A percentile compares a stretch with the other conserved stretches of the same genome.
Conservation (phyloP, 371 early-diverging fungal genomes). For the Circinella umbellata region DNA sequence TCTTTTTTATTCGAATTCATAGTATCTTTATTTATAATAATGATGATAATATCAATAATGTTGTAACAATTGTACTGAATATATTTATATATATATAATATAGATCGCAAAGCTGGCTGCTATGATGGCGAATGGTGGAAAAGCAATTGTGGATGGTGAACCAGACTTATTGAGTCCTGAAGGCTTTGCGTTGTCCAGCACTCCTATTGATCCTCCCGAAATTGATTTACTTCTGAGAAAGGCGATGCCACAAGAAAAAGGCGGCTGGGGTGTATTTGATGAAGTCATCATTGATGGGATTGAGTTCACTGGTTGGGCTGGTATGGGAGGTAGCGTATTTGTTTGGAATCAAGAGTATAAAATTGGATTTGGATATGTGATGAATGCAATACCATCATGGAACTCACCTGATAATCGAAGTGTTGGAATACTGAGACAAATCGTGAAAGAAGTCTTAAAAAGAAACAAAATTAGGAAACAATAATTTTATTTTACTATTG, state of each 20-base stretch:
- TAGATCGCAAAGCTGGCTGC: conserved; percentile 68
- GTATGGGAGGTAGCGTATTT: conserved; percentile 61
- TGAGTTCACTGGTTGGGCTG: conserved; percentile 29
- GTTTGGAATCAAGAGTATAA: conserved; percentile 59
- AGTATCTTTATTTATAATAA: neutral
- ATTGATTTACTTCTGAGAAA: conserved; percentile 6
- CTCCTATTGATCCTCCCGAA: conserved; percentile 11
- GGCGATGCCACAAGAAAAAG: neutral
- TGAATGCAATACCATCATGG: conserved; percentile 37
- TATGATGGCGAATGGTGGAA: conserved; percentile 69
- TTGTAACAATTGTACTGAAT: neutral
- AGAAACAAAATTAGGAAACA: neutral
- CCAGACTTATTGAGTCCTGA: conserved; percentile 37
- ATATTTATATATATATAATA: neutral
- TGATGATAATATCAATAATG: neutral
- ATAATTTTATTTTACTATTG: too few species aligned
- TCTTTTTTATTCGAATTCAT: neutral
- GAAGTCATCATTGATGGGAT: conserved; percentile 5
- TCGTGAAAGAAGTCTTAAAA: conserved; percentile 1
- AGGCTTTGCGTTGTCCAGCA: conserved; percentile 27
- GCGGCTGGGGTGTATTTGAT: conserved; percentile 11
- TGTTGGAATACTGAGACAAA: neutral
- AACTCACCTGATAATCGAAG: conserved; percentile 15
- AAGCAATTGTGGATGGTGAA: conserved; percentile 45
- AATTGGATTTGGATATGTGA: conserved; percentile 61